These are phyloP conservation scores for Microsporum canis DNA, from an alignment of 2,329 filamentous ascomycete genomes.

Conservation along the genomic window DNA sequence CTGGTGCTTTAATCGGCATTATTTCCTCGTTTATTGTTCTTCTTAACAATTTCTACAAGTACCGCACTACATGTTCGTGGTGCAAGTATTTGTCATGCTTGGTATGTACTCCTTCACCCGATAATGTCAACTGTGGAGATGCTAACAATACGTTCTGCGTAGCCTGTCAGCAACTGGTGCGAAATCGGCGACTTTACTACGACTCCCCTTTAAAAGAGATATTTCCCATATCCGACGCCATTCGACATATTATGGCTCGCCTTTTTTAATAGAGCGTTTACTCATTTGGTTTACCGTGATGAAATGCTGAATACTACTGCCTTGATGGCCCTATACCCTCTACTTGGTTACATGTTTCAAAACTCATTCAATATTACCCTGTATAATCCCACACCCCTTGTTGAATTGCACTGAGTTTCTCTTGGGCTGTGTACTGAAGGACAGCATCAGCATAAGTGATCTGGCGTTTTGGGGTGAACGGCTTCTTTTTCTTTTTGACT, in stretches of 20 bases:
- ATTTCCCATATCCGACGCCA: background rate
- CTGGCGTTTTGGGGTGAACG: background rate
- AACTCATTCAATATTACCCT: background rate
- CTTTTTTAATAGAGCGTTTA: background rate
- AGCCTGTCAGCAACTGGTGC: slow-evolving; percentile 60
- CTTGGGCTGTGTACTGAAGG: background rate
- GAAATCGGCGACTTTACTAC: slow-evolving; percentile 26
- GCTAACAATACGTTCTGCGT: slow-evolving; percentile 3
- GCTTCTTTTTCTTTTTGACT: background rate
- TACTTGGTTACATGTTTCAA: background rate
- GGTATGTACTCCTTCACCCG: slow-evolving; percentile 45
- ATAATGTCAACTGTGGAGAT: background rate
- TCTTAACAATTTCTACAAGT: slow-evolving; percentile 81
- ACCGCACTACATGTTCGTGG: slow-evolving; percentile 66
- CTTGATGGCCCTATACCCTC: background rate
- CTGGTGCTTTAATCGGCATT: slow-evolving; percentile 64
- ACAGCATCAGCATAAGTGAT: background rate
- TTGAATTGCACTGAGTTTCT: background rate
- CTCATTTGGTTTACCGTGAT: slow-evolving; percentile 2
- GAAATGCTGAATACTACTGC: background rate
- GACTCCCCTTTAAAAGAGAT: background rate
- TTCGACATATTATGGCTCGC: background rate
- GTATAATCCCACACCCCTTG: background rate
- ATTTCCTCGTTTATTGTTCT: slow-evolving; percentile 77
- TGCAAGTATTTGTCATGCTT: slow-evolving; percentile 92